These are phyloP conservation scores for Astrocystis sublimbata DNA, from an alignment of 495 filamentous ascomycete genomes.

Conservation along the genomic window DNA sequence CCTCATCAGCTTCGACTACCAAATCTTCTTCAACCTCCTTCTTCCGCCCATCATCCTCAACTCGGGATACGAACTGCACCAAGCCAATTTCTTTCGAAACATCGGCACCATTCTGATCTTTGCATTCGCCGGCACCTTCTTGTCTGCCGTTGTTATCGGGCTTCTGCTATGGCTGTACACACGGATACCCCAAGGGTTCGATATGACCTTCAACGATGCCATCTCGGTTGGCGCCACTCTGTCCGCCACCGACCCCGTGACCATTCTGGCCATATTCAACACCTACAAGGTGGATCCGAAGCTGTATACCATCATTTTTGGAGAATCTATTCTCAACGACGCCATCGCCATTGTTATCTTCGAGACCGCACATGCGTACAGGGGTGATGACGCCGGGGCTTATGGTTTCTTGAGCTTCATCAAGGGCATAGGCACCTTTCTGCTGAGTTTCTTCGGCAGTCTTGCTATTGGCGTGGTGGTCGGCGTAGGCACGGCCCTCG, in stretches of 20 bases:
- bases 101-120: slow-evolving; percentile 98
- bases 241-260: slow-evolving; percentile 95
- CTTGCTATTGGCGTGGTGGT: slow-evolving; percentile 84
- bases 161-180: slow-evolving; percentile 87
- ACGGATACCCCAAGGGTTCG: slow-evolving; percentile 74
- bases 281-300: slow-evolving; percentile 98
- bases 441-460: slow-evolving; percentile 93
- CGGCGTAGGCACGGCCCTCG: slow-evolving; percentile 81
- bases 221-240: slow-evolving; percentile 94
- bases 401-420: slow-evolving; percentile 76
- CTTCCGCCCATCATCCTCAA: slow-evolving; percentile 96
- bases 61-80: slow-evolving; percentile 95
- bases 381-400: slow-evolving; percentile 59
- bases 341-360: slow-evolving; percentile 98
- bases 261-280: slow-evolving; percentile 97
- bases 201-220: slow-evolving; percentile 88
- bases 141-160: slow-evolving; percentile 91
- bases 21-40: slow-evolving; percentile 98
- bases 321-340: slow-evolving; percentile 97
- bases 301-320: slow-evolving; percentile 96
- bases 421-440: slow-evolving; percentile 90
- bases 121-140: slow-evolving; percentile 95
- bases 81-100: slow-evolving; percentile 98
- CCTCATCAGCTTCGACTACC: slow-evolving; percentile 93
- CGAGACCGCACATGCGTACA: slow-evolving; percentile 91